Base-by-base conservation (phyloP, 192 early-diverging fungal species). In the Allomyces macrogynus region DNA sequence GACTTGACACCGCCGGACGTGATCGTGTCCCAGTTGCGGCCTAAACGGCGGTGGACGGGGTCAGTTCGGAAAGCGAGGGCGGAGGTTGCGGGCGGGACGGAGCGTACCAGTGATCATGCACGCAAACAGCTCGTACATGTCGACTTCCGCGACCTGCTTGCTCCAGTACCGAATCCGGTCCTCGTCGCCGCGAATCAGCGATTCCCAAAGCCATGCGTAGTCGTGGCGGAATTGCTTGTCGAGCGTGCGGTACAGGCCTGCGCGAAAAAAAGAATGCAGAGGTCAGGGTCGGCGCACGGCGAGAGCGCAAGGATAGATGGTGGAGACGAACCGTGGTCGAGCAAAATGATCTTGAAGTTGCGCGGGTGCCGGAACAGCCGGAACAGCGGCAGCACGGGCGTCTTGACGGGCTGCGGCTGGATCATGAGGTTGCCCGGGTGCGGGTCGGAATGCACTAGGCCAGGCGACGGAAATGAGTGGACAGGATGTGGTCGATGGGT, bases 401-500 rank as follows among this genome's bases (percentile, higher is more conserved):
- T 5, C 16, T 57, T n/a, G 20, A 57, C 16, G 2, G 49, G n/a
- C 18, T 71, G 70, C 43, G 86, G 81, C 11, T 85, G 79, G 12
- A 91, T 84, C 68, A 89, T 73, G 25, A 91, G 67, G 71, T 95
- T 95, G 10, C 93, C 92, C 11, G 92, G 89, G 72, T 97, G 93
- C 27, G 92, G 92, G 71, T 96, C 93, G 69, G 90, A 92, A 73
- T 96, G 93, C 14, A 88, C 81, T 65, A 82, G 12, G 60, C 8
- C 16, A 3, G 20, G 3, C 16, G 12, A 25, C 5, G 12, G 12
- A 61, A 27, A 25, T 65, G 11, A 24, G 26, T 64, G 22, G 63
- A 80, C 69, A 68, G 32, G 32, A 80, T 76, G 11, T 68, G 63
- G 16, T 54, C 27, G 67, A 87, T 8, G 66, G 74, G 72, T 22